Conservation (phyloP, 805 yeast genomes). For the Cyberlindnera lachancei region DNA sequence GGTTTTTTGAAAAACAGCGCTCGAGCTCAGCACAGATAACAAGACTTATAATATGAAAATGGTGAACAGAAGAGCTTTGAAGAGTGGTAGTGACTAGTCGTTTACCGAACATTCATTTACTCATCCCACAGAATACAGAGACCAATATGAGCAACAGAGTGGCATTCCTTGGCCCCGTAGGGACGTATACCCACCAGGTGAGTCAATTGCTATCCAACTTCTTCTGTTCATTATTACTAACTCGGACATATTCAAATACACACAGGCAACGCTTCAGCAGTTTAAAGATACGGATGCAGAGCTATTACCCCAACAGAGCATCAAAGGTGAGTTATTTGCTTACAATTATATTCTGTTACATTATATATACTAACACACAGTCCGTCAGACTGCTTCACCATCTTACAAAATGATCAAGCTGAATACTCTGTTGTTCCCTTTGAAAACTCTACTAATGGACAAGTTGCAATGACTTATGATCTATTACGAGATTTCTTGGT, state of each 20-base stretch:
- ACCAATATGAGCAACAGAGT: constrained; percentile 35
- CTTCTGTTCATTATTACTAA: constrained; percentile 1
- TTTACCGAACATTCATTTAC: too few species aligned
- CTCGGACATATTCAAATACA: too few species aligned
- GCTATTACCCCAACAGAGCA: constrained; percentile 18
- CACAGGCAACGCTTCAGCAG: constrained; percentile 56
- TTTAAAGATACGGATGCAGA: constrained; percentile 27
- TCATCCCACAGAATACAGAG: too few species aligned
- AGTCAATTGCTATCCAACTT: constrained; percentile 7
- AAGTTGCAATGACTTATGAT: constrained; percentile 81
- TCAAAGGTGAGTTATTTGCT: constrained; percentile 21
- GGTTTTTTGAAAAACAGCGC: too few species aligned
- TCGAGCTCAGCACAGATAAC: too few species aligned
- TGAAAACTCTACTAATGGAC: constrained; percentile 94
- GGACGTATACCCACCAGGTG: constrained; percentile 89
- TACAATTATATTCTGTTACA: neutral
- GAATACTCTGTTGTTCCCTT: constrained; percentile 78
- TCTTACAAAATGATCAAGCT: constrained; percentile 36
- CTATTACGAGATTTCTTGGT: constrained; percentile 62
- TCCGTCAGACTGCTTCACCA: constrained; percentile 48
- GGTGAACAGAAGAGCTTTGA: too few species aligned
- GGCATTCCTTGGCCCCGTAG: constrained; percentile 82
- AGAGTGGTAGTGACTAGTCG: too few species aligned
- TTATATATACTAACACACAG: neutral
- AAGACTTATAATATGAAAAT: too few species aligned